Conservation (phyloP, 805 yeast genomes). For the Pichia exigua region DNA sequence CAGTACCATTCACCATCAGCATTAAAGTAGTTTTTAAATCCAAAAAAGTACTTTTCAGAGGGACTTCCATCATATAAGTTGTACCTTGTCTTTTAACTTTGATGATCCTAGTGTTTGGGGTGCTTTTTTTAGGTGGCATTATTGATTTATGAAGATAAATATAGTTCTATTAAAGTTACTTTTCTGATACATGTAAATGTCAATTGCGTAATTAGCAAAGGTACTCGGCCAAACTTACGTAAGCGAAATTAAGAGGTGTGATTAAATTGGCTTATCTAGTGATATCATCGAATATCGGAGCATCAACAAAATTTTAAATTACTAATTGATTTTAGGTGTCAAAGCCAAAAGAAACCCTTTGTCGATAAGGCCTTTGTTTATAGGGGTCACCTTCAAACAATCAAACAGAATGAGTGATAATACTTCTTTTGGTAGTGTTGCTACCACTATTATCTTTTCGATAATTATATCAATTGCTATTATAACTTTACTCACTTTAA, state of each 20-base stretch:
- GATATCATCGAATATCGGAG: neutral
- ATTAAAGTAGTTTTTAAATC: slow-evolving; percentile 28
- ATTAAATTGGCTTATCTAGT: neutral
- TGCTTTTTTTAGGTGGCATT: slow-evolving; percentile 23
- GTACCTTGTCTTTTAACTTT: slow-evolving; percentile 30
- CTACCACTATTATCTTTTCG: slow-evolving; percentile 57
- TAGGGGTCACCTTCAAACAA: too few species aligned
- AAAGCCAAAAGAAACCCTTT: too few species aligned
- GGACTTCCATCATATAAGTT: slow-evolving; percentile 27
- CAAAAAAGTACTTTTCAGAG: slow-evolving; percentile 17
- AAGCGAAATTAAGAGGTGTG: neutral
- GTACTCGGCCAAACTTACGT: neutral
- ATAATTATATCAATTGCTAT: slow-evolving; percentile 58
- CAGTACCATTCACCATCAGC: slow-evolving; percentile 36
- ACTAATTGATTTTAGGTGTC: too few species aligned
- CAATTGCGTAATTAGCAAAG: too few species aligned
- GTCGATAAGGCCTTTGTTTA: too few species aligned
- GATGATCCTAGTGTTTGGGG: slow-evolving; percentile 17
- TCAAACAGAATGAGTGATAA: neutral
- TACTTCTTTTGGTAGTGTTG: slow-evolving; percentile 33
- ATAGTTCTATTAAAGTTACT: too few species aligned
- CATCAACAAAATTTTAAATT: too few species aligned
- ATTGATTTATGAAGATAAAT: neutral
- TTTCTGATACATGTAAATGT: too few species aligned
- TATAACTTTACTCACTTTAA: slow-evolving; percentile 44